A percentile compares a stretch with the other conserved stretches of the same genome.
These are phyloP conservation scores for Pistacia atlantica DNA, from an alignment of 345 rosid genomes.

Conservation along the genomic window DNA sequence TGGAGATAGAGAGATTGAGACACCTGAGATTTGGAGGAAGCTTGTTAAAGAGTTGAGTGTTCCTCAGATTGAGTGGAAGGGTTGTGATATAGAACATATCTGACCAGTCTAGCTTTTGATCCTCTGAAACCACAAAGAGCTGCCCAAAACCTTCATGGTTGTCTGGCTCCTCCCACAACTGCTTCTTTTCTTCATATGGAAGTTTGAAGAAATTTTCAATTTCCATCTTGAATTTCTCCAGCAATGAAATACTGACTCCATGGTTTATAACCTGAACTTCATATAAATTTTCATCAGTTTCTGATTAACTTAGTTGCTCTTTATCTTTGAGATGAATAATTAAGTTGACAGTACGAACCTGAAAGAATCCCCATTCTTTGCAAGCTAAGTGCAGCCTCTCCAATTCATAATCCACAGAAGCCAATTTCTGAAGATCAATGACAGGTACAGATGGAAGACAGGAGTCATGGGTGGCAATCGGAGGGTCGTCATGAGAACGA, in stretches of 20 bases:
- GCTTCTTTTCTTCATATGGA: too few species aligned
- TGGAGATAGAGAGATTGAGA: neutral
- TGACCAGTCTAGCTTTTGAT: conserved; percentile 62
- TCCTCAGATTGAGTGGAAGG: conserved; percentile 37
- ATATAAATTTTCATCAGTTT: too few species aligned
- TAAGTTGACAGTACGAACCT: too few species aligned
- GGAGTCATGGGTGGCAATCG: neutral
- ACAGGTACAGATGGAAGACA: conserved; percentile 35
- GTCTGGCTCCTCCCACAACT: too few species aligned
- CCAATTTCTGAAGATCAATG: conserved; percentile 42
- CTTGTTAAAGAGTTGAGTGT: conserved; percentile 34
- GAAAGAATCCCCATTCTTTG: conserved; percentile 38
- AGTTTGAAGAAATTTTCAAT: too few species aligned
- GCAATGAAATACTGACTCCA: too few species aligned
- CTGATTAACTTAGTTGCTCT: too few species aligned
- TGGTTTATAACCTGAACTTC: too few species aligned
- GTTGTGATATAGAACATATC: conserved; percentile 52
- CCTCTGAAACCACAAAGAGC: conserved; percentile 16
- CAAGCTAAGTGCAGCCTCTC: conserved; percentile 40
- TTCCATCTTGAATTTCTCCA: too few species aligned
- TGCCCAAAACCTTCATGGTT: too few species aligned
- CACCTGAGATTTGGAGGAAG: conserved; percentile 50
- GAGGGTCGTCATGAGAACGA: conserved; percentile 22
- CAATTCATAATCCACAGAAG: conserved; percentile 26
- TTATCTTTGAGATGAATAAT: too few species aligned